phyloP scores from a whole-genome alignment of 768 basidiomycete species.

The Psilocybe tampanensis region DNA sequence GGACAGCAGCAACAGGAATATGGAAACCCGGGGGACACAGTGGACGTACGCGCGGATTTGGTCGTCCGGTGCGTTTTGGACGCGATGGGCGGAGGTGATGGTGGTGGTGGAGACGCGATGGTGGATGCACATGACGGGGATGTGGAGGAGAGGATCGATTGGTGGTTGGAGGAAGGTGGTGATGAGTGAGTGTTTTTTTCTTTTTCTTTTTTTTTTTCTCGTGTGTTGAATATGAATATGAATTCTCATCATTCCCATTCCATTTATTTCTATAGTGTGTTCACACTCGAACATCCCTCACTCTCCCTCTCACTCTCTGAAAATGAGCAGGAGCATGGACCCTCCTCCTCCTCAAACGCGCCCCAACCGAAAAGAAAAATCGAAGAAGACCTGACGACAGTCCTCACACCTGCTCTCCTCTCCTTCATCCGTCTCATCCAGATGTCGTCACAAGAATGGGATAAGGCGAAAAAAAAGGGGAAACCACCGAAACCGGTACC shows the following conservation, averaged over 20 bases:
- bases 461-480: conserved; percentile 56
- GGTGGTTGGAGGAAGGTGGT: conserved; percentile 90
- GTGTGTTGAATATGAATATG: neutral
- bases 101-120: conserved; percentile 15
- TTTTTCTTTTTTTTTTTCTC: neutral
- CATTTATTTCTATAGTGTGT: conserved; percentile 42
- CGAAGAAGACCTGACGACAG: neutral
- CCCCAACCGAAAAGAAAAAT: neutral
- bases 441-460: conserved; percentile 54
- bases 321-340: too few relatives aligned
- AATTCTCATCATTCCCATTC: neutral
- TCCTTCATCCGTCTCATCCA: conserved; percentile 67
- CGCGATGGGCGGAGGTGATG: conserved; percentile 1
- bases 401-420: conserved; percentile 55
- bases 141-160: conserved; percentile 74
- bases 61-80: conserved; percentile 45
- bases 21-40: conserved; percentile 82
- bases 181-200: conserved; percentile 69
- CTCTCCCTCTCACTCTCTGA: neutral
- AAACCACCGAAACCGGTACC: conserved; percentile 74
- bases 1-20: conserved; percentile 24
- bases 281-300: conserved; percentile 45
- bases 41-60: conserved; percentile 75
- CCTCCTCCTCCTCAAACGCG: neutral
- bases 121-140: too few relatives aligned